These are phyloP conservation scores for Wickerhamiella azymoides DNA, from an alignment of 805 yeast genomes.

Conservation along the genomic window DNA sequence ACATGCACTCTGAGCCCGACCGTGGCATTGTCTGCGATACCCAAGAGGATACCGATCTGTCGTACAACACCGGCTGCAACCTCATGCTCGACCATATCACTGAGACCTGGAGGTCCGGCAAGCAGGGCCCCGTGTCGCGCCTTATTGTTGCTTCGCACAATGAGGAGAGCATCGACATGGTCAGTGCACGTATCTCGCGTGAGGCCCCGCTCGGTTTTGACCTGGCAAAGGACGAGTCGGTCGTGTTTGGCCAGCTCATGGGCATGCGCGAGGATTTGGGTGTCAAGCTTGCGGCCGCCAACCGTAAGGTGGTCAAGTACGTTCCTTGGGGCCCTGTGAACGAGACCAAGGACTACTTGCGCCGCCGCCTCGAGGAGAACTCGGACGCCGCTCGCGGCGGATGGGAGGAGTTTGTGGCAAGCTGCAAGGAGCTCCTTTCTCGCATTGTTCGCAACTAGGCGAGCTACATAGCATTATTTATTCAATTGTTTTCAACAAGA, in stretches of 20 bases:
- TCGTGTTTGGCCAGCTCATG: slow-evolving; percentile 76
- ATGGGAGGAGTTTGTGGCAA: slow-evolving; percentile 17
- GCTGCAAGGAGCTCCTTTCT: slow-evolving; percentile 14
- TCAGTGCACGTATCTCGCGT: slow-evolving; percentile 39
- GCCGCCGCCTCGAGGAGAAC: slow-evolving; percentile 86
- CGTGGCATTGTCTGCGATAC: slow-evolving; percentile 61
- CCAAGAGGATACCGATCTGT: slow-evolving; percentile 66
- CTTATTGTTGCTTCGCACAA: slow-evolving; percentile 89
- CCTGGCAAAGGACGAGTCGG: slow-evolving; percentile 25
- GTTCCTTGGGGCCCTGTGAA: slow-evolving; percentile 97
- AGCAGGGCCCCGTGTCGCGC: slow-evolving; percentile 35
- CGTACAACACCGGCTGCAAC: slow-evolving; percentile 58
- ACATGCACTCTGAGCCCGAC: slow-evolving; percentile 75
- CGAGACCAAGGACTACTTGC: slow-evolving; percentile 80
- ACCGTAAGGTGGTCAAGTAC: slow-evolving; percentile 73
- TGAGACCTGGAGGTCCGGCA: slow-evolving; percentile 35
- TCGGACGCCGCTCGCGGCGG: slow-evolving; percentile 44
- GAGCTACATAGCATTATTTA: background rate
- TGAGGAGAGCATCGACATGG: slow-evolving; percentile 57
- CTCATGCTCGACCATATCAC: slow-evolving; percentile 46
- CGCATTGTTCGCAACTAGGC: slow-evolving; percentile 20
- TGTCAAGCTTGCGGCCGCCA: slow-evolving; percentile 49
- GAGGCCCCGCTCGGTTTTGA: slow-evolving; percentile 22
- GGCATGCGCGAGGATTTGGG: slow-evolving; percentile 95
- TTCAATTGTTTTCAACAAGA: background rate